A percentile compares a stretch with the other conserved stretches of the same genome.
Conservation (phyloP, 768 basidiomycete species). For the Suillus subalutaceus region DNA sequence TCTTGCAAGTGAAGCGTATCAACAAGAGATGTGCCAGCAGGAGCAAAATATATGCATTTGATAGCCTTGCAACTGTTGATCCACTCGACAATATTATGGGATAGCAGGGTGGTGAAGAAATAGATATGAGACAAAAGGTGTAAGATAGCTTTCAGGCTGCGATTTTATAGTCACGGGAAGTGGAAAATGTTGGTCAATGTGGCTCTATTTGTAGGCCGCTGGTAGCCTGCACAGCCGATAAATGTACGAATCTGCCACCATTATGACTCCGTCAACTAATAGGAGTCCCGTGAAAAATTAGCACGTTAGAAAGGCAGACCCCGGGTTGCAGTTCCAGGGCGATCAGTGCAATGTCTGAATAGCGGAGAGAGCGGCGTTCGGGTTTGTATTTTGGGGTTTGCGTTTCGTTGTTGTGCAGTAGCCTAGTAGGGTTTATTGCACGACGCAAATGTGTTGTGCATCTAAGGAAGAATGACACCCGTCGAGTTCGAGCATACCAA, state of each 20-base stretch:
- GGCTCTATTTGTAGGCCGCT: conserved; percentile 1
- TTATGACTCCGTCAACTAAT: background rate
- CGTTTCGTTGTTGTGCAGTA: background rate
- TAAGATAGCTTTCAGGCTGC: background rate
- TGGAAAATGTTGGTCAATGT: too few relatives aligned
- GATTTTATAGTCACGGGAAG: background rate
- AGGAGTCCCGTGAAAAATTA: background rate
- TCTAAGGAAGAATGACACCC: background rate
- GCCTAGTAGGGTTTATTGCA: background rate
- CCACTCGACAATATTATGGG: too few relatives aligned
- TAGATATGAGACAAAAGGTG: background rate
- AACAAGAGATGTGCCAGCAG: background rate
- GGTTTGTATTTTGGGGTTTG: background rate
- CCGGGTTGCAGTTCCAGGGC: background rate
- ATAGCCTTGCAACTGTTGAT: background rate
- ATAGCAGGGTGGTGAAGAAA: background rate
- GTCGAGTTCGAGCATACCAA: background rate
- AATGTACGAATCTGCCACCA: background rate
- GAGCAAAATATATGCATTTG: background rate
- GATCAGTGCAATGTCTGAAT: background rate
- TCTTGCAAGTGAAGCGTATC: background rate
- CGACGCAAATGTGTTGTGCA: too few relatives aligned
- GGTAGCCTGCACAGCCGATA: background rate
- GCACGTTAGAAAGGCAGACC: background rate
- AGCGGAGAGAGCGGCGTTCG: background rate